Evolutionary conservation across 2,329 filamentous ascomycete genomes (phyloP).

Genomic region (Nigrospora osmanthi): DNA sequence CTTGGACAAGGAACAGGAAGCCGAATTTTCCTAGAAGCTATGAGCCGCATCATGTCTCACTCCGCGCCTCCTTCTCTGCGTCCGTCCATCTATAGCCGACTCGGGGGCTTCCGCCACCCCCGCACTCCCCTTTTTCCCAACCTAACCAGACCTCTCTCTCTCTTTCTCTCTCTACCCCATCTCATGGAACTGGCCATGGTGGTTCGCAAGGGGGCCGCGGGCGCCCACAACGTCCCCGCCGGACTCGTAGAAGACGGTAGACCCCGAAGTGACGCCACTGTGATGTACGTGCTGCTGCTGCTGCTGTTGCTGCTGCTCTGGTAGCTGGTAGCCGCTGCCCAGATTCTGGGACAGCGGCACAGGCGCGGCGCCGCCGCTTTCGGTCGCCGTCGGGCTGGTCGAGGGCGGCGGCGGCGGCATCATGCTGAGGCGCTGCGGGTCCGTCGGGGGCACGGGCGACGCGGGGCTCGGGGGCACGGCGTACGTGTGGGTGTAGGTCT

Average conservation of each 20-base stretch:
- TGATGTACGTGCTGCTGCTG: slow-evolving; percentile 11
- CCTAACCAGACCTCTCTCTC: too few relatives aligned
- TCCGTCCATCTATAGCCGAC: too few relatives aligned
- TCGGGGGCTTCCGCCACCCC: too few relatives aligned
- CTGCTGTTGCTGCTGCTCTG: slow-evolving; percentile 13
- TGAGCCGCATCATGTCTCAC: too few relatives aligned
- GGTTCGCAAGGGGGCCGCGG: slow-evolving; percentile 19
- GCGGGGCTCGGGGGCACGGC: slow-evolving; percentile 2
- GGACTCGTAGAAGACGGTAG: slow-evolving; percentile 23
- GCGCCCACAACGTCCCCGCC: slow-evolving; percentile 23
- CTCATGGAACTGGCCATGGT: slow-evolving; percentile 32
- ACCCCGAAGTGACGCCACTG: too few relatives aligned
- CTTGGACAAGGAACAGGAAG: too few relatives aligned
- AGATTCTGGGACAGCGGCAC: neutral
- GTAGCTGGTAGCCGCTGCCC: neutral
- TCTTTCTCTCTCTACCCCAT: slow-evolving; percentile 12
- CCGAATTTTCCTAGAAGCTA: too few relatives aligned
- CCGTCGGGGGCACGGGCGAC: slow-evolving; percentile 7
- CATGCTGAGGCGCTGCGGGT: slow-evolving; percentile 7
- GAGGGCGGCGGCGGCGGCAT: slow-evolving; percentile 4
- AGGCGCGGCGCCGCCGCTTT: neutral
- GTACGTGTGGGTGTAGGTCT: neutral
- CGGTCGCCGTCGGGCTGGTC: too few relatives aligned
- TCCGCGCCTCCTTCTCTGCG: too few relatives aligned
- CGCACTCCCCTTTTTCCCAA: too few relatives aligned